A percentile compares a stretch with the other conserved stretches of the same genome.
These are phyloP conservation scores for Pythium rhizo-oryzae DNA, from an alignment of 352 stramenopile genomes.

Conservation along the genomic window DNA sequence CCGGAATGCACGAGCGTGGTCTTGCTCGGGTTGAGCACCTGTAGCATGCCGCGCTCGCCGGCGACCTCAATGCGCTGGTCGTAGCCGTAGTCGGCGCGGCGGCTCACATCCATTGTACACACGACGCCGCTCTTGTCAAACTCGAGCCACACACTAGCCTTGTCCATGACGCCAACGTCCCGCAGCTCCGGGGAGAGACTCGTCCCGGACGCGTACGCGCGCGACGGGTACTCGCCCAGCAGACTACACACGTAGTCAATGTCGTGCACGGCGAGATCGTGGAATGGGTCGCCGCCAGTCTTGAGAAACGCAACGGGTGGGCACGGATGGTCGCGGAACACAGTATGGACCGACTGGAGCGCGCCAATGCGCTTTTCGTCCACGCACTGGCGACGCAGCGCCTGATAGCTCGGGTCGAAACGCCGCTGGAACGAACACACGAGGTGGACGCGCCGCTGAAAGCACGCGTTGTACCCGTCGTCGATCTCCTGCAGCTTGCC, in stretches of 20 bases:
- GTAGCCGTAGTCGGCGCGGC: slow-evolving; percentile 89
- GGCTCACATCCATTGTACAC: slow-evolving; percentile 90
- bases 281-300: slow-evolving; percentile 88
- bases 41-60: slow-evolving; percentile 71
- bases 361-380: slow-evolving; percentile 60
- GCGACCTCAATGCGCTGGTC: slow-evolving; percentile 93
- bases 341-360: slow-evolving; percentile 80
- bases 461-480: slow-evolving; percentile 52
- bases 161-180: slow-evolving; percentile 77
- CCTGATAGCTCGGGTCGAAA: slow-evolving; percentile 90
- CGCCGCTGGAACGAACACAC: slow-evolving; percentile 92
- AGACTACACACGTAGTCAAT: slow-evolving; percentile 90
- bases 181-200: slow-evolving; percentile 76
- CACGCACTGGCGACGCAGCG: slow-evolving; percentile 45
- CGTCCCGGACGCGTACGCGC: slow-evolving; percentile 84
- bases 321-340: slow-evolving; percentile 91
- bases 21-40: slow-evolving; percentile 73
- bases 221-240: slow-evolving; percentile 72
- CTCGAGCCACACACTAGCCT: slow-evolving; percentile 81
- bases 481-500: slow-evolving; percentile 63
- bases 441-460: slow-evolving; percentile 58
- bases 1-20: slow-evolving; percentile 61
- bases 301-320: slow-evolving; percentile 90
- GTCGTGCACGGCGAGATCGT: slow-evolving; percentile 91
- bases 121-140: slow-evolving; percentile 69